phyloP scores from a whole-genome alignment of 768 basidiomycete species.

The Coprinellus aureogranulatus region DNA sequence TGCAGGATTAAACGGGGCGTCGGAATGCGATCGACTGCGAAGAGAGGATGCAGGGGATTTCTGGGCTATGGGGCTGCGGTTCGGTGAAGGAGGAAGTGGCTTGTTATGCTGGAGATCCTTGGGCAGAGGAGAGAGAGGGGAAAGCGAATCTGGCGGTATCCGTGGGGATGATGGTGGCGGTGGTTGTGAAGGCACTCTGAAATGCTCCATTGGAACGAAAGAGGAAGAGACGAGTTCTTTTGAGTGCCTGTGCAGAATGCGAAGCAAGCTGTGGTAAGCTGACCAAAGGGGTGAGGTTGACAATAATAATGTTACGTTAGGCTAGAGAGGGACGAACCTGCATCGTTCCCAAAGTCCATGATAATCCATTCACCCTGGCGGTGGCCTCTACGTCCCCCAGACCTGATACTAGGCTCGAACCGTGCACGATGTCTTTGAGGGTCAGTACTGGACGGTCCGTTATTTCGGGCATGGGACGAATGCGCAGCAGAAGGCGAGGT shows the following conservation, averaged over 20 bases:
- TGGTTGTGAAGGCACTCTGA: not conserved
- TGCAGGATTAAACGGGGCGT: not conserved
- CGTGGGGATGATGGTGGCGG: not conserved
- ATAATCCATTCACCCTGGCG: conserved; percentile 47
- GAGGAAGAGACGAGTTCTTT: conserved; percentile 35
- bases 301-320: not conserved
- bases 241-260: conserved; percentile 49
- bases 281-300: conserved; percentile 5
- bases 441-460: not conserved
- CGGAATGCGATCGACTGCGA: not conserved
- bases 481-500: not conserved
- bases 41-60: not conserved
- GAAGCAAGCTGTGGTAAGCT: conserved; percentile 52
- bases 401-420: not conserved
- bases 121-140: not conserved
- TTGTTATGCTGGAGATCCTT: not conserved
- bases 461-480: not conserved
- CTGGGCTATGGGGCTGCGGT: not conserved
- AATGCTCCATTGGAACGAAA: conserved; percentile 28
- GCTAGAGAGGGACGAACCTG: conserved; percentile 25
- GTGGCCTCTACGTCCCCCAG: conserved; percentile 5
- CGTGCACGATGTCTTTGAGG: not conserved
- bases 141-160: not conserved
- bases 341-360: conserved; percentile 49
- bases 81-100: not conserved